phyloP scores from a whole-genome alignment of 441 rosid genomes.

The Macaranga tanarius region DNA sequence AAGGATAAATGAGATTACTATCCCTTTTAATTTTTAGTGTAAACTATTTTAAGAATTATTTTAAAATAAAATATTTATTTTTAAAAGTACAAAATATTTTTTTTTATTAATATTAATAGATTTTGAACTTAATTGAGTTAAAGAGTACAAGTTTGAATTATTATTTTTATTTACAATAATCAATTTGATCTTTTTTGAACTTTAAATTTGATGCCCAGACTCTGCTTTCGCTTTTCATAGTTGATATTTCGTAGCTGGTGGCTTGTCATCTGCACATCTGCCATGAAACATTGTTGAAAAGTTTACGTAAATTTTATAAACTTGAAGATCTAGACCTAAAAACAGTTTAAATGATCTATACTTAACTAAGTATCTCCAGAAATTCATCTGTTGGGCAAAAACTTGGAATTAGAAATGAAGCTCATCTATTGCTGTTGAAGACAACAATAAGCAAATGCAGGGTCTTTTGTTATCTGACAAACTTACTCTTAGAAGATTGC shows the following conservation, averaged over 20 bases:
- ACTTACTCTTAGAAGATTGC: conserved; percentile 30
- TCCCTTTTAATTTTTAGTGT: no score
- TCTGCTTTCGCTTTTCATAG: conserved; percentile 56
- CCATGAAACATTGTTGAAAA: not conserved
- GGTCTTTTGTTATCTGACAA: not conserved
- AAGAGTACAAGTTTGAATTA: no score
- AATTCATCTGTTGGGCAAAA: not conserved
- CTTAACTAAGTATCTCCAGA: not conserved
- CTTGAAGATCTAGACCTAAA: not conserved
- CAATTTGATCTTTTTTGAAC: no score
- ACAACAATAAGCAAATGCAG: not conserved
- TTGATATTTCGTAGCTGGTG: conserved; percentile 28
- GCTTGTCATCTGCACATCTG: conserved; percentile 53
- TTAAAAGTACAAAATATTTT: no score
- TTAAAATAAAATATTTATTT: no score
- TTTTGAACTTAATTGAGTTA: no score
- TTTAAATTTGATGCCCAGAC: conserved; percentile 49
- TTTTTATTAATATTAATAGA: no score
- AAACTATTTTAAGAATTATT: no score
- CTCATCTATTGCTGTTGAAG: not conserved
- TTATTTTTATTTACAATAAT: no score
- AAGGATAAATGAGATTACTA: no score
- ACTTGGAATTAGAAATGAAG: not conserved
- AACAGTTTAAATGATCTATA: not conserved
- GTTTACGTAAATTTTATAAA: not conserved